Evolutionary conservation across 2,329 filamentous ascomycete species (phyloP), one percentile per base, ranked within the genome.

Genomic region (Cladosporium sp.): DNA sequence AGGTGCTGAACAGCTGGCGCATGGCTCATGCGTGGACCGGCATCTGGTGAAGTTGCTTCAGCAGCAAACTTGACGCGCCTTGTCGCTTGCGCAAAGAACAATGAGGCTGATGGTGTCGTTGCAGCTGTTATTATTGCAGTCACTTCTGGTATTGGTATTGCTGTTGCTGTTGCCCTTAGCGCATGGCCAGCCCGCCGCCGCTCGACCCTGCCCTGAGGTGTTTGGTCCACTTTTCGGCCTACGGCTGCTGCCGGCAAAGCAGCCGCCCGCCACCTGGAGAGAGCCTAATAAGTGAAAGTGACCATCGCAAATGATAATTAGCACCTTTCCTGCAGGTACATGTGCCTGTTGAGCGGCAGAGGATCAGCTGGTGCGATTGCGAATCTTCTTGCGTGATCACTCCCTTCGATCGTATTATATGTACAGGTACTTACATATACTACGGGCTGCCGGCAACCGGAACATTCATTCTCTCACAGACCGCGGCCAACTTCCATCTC

Each of bases 1-100:
- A 34, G 27, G 37, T 41, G 45, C 45, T 34, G 45, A 32, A 27
- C 45, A 32, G 45, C 37, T 40, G 24, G 45, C 45, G 45, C 45
- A 48, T 48, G 45, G 37, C 45, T 41, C 30, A 36, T 24, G 44
- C 24, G 12, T 17, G 15, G 7, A 11, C 11, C 12, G 22, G 13
- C 32, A 17, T 36, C 15, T 36, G 32, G 6, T 36, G 9, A 3
- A n/a, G 32, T n/a, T 7, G 32, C n/a, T n/a, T n/a, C 15, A 4
- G 12, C 15, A 36, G 32, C 32, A 36, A 36, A 36, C 32, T 36
- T 17, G 22, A 3, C 13, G 13, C 13, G 32, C 32, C 15, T 7
- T n/a, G 32, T 36, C 32, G 32, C 15, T n/a, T n/a, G 32, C 32
- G 32, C 32, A n/a, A 15, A 17, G 11, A 36, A n/a, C 32, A n/a